Conservation (phyloP, 2,329 filamentous ascomycete species). For the Lasiodiplodia theobromae region DNA sequence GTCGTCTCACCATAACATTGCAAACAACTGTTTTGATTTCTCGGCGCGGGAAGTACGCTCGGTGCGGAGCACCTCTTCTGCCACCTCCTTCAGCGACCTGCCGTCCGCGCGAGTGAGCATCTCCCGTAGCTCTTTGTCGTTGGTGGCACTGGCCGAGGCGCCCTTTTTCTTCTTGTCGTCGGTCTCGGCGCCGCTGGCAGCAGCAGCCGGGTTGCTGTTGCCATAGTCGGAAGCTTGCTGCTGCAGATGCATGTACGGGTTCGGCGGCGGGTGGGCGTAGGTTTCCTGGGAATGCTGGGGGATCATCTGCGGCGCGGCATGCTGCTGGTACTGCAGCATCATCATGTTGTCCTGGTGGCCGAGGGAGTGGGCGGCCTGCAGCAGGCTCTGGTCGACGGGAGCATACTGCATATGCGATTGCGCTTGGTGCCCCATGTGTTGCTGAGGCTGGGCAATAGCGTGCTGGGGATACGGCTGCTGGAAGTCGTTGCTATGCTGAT, state of each 20-base stretch:
- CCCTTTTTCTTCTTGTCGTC: constrained; percentile 62
- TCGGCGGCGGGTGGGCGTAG: constrained; percentile 21
- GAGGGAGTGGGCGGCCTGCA: constrained; percentile 44
- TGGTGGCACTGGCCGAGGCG: constrained; percentile 76
- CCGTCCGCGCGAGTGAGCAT: constrained; percentile 74
- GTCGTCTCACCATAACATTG: constrained; percentile 80
- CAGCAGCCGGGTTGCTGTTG: constrained; percentile 11
- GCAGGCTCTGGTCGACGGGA: constrained; percentile 41
- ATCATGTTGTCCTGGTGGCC: constrained; percentile 21
- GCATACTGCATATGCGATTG: constrained; percentile 35
- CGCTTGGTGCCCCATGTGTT: constrained; percentile 32
- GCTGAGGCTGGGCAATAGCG: constrained; percentile 33
- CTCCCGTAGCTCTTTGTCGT: constrained; percentile 81
- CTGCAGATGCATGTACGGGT: constrained; percentile 27
- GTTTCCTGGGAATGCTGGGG: constrained; percentile 23
- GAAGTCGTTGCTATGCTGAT: constrained; percentile 38
- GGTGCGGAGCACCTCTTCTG: constrained; percentile 77
- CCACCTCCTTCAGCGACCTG: constrained; percentile 73
- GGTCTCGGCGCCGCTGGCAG: constrained; percentile 29
- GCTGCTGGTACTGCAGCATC: constrained; percentile 24
- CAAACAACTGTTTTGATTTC: constrained; percentile 83
- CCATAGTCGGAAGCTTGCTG: constrained; percentile 12
- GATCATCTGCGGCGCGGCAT: constrained; percentile 26
- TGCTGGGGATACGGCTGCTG: constrained; percentile 34
- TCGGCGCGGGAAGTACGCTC: constrained; percentile 83